phyloP scores from a whole-genome alignment of 192 early-diverging fungal species.

The Gaertneriomyces semiglobifer region DNA sequence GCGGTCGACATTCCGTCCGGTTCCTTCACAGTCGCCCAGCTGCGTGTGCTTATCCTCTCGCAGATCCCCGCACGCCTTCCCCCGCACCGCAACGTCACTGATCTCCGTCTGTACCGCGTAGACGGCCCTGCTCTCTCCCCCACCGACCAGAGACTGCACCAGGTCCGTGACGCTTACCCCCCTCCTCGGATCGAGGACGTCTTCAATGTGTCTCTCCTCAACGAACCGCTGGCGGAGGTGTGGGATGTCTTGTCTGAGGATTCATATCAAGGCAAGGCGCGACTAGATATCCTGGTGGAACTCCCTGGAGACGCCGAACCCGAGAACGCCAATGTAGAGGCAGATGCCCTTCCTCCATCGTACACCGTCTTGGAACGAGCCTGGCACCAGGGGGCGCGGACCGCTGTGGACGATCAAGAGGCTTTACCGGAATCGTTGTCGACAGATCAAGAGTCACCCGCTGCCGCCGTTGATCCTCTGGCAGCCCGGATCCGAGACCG shows the following conservation, averaged over 20 bases:
- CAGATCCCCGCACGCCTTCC: neutral
- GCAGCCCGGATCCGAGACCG: neutral
- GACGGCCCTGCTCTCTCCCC: neutral
- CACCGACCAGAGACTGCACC: neutral
- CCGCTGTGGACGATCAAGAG: neutral
- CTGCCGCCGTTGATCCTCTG: neutral
- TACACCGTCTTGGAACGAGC: conserved; percentile 3
- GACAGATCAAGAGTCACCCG: neutral
- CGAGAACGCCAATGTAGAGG: neutral
- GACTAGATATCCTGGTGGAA: neutral
- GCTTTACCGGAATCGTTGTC: neutral
- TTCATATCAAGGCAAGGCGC: neutral
- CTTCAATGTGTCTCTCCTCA: neutral
- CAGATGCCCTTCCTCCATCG: neutral
- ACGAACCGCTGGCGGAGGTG: conserved; percentile 1
- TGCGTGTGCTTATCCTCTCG: neutral
- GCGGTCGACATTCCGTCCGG: conserved; percentile 1
- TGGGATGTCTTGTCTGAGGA: conserved; percentile 3
- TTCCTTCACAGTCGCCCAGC: neutral
- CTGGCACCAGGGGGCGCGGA: neutral
- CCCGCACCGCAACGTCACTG: neutral
- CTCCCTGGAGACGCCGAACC: neutral
- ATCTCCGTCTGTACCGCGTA: neutral
- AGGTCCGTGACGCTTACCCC: neutral
- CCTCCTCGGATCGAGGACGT: neutral